These are phyloP conservation scores for Blastobotrys parvus DNA, from an alignment of 805 yeast genomes.

Conservation along the genomic window DNA sequence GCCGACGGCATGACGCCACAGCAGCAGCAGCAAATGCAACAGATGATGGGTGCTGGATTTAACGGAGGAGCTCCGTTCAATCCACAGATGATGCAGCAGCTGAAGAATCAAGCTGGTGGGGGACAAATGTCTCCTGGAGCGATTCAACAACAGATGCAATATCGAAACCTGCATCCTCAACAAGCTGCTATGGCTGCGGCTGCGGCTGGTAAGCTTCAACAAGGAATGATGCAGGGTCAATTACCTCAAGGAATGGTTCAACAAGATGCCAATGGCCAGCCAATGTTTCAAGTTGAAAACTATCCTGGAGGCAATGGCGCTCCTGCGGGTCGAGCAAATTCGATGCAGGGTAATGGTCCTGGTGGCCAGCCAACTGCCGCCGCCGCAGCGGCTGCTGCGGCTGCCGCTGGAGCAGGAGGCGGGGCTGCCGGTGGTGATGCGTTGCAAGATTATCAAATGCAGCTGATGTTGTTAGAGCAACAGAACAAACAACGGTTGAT, in stretches of 20 bases:
- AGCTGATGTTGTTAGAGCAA: constrained; percentile 62
- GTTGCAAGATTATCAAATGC: constrained; percentile 74
- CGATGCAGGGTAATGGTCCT: too few species aligned
- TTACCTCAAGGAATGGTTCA: neutral
- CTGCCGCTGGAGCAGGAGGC: constrained; percentile 17
- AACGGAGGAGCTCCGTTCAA: constrained; percentile 13
- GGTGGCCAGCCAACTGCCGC: constrained; percentile 1
- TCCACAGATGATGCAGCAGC: constrained; percentile 24
- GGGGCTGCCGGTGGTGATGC: constrained; percentile 39
- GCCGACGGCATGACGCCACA: constrained; percentile 21
- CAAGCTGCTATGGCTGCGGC: constrained; percentile 16
- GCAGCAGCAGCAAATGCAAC: constrained; percentile 18
- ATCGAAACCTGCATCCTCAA: constrained; percentile 7
- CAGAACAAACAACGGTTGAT: constrained; percentile 61
- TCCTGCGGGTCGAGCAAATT: too few species aligned
- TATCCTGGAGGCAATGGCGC: neutral
- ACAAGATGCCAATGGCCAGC: constrained; percentile 2
- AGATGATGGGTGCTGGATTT: constrained; percentile 18
- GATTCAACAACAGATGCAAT: constrained; percentile 8
- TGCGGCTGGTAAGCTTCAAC: constrained; percentile 4
- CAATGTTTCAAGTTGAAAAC: neutral
- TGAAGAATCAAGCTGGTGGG: constrained; percentile 20
- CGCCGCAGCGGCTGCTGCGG: constrained; percentile 25
- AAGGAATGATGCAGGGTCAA: neutral
- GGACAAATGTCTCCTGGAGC: constrained; percentile 21